These are phyloP conservation scores for Trichoderma afroharzianum DNA, from an alignment of 2,329 filamentous ascomycete species.

Conservation along the genomic window DNA sequence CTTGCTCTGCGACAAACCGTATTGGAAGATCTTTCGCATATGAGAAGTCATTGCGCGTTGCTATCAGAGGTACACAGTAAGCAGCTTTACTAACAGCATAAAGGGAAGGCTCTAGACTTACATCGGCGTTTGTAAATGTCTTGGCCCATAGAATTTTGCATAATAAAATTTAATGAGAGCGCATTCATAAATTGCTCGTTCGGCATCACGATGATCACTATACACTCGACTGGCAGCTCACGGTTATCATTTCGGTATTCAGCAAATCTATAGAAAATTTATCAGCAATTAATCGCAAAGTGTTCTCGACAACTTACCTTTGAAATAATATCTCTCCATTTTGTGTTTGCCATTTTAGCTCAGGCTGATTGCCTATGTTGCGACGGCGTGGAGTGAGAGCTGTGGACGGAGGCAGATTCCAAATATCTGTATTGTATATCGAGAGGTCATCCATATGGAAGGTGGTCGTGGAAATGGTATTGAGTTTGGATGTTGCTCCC, in stretches of 20 bases:
- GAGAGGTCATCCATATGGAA: background rate
- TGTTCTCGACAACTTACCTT: accelerated
- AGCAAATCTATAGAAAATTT: background rate
- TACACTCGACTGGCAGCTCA: background rate
- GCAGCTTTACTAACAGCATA: background rate
- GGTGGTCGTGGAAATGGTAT: accelerated
- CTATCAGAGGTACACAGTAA: background rate
- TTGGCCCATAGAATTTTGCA: background rate
- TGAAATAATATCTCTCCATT: background rate
- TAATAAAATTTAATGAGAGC: background rate
- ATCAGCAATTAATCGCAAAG: background rate
- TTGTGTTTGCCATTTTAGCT: background rate
- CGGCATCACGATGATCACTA: background rate
- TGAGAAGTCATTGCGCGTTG: background rate
- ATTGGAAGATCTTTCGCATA: background rate
- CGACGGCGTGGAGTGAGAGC: background rate
- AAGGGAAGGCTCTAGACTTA: background rate
- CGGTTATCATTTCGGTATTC: background rate
- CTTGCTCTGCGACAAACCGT: background rate
- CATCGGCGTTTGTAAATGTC: background rate
- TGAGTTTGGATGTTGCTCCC: background rate
- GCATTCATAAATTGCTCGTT: background rate
- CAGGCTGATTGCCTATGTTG: background rate
- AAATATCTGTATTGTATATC: background rate
- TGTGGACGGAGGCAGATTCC: background rate